phyloP scores from a whole-genome alignment of 2,329 filamentous ascomycete genomes.

The Scedosporium aurantiacum region DNA sequence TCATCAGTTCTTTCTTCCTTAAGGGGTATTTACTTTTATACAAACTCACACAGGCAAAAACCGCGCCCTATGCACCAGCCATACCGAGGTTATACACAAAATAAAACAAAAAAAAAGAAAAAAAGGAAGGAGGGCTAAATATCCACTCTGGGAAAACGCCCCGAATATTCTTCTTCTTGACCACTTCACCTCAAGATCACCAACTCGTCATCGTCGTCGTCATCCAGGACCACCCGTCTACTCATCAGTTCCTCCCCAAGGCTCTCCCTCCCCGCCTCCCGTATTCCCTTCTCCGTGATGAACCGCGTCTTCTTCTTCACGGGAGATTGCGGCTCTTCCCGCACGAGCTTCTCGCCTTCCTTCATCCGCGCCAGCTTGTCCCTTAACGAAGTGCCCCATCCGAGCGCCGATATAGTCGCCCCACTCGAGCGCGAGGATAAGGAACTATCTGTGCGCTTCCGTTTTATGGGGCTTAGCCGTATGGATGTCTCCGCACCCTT shows the following conservation, averaged over 20 bases:
- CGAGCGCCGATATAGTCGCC: constrained; percentile 23
- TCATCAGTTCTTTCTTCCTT: too few relatives aligned
- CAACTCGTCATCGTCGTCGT: constrained; percentile 39
- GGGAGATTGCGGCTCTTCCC: constrained; percentile 27
- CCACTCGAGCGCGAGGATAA: constrained; percentile 21
- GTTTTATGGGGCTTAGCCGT: constrained; percentile 48
- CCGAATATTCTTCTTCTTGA: not conserved
- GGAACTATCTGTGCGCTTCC: constrained; percentile 45
- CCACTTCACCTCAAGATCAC: constrained; percentile 27
- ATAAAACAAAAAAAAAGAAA: not conserved
- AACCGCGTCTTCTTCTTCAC: constrained; percentile 69
- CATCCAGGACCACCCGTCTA: constrained; percentile 21
- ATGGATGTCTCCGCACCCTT: constrained; percentile 32
- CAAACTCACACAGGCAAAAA: too few relatives aligned
- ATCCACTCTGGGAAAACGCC: not conserved
- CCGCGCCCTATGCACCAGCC: too few relatives aligned
- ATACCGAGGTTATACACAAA: too few relatives aligned
- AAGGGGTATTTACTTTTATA: too few relatives aligned
- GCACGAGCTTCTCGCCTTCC: constrained; percentile 41
- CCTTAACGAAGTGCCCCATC: constrained; percentile 46
- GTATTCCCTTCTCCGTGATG: constrained; percentile 65
- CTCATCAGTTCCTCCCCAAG: constrained; percentile 41
- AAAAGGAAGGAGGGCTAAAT: not conserved
- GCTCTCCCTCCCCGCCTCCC: constrained; percentile 66
- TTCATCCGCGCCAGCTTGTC: constrained; percentile 52